Conservation (phyloP, 208 protist species). For the Trypanosoma boissoni region DNA sequence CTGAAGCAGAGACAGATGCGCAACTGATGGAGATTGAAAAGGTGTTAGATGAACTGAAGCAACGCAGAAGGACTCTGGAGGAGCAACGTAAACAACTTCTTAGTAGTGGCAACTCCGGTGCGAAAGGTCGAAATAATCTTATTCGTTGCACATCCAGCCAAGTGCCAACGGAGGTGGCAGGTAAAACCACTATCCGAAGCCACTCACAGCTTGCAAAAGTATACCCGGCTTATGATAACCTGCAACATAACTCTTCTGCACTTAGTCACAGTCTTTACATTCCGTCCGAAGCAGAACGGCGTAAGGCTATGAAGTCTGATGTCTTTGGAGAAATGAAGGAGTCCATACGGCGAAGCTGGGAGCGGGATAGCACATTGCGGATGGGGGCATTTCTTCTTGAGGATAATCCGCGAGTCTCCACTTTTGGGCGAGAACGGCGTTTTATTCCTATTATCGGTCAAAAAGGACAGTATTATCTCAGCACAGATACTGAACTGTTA, state of each 20-base stretch:
- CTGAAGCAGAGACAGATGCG: conserved; percentile 6
- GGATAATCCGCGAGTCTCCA: conserved; percentile 47
- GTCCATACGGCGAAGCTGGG: conserved; percentile 35
- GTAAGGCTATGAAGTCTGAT: conserved; percentile 23
- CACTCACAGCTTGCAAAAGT: conserved; percentile 1
- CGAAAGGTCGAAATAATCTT: background rate
- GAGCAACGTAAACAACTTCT: conserved; percentile 42
- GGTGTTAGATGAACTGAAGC: conserved; percentile 50
- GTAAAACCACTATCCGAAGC: background rate
- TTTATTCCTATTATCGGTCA: conserved; percentile 52
- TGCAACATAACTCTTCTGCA: conserved; percentile 18
- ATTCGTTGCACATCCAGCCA: background rate
- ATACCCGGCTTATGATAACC: conserved; percentile 6
- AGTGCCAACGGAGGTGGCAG: background rate
- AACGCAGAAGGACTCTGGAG: conserved; percentile 51
- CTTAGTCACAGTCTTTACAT: conserved; percentile 16
- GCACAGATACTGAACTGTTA: conserved; percentile 39
- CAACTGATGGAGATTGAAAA: conserved; percentile 45
- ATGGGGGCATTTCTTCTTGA: conserved; percentile 62
- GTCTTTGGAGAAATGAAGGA: conserved; percentile 56
- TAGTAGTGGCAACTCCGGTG: conserved; percentile 14
- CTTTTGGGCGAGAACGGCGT: conserved; percentile 66
- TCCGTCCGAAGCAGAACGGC: conserved; percentile 35
- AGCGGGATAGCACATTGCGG: conserved; percentile 47
- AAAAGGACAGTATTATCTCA: conserved; percentile 51